Evolutionary conservation across 345 rosid genomes (phyloP).

Genomic region (Jatropha curcas): DNA sequence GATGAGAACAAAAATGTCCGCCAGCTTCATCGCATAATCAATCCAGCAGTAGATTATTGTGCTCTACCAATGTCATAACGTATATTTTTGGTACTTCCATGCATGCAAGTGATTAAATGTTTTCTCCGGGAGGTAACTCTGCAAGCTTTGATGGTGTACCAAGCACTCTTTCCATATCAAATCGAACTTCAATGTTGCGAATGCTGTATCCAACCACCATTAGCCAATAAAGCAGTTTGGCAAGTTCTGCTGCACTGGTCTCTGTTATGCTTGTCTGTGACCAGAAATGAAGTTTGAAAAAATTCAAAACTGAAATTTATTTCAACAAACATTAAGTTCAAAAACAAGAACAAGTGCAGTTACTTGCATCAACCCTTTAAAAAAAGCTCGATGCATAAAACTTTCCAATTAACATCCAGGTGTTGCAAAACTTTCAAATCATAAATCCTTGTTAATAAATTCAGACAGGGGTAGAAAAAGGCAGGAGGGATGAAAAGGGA

Average conservation of each 20-base stretch:
- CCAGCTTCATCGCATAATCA: not conserved
- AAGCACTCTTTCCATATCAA: constrained; percentile 93
- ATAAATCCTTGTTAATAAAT: not conserved
- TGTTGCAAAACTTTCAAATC: not conserved
- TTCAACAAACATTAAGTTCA: not conserved
- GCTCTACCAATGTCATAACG: not conserved
- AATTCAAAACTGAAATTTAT: not conserved
- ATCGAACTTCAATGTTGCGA: constrained; percentile 93
- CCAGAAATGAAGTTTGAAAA: not conserved
- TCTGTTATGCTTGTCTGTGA: constrained; percentile 71
- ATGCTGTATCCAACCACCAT: constrained; percentile 97
- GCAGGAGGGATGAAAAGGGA: not conserved
- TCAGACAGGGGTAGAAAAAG: not conserved
- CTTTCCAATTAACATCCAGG: not conserved
- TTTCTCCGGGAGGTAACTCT: constrained; percentile 89
- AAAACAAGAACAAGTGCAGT: not conserved
- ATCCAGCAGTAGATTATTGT: not conserved
- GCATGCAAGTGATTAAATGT: constrained; percentile 34
- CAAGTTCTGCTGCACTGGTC: constrained; percentile 86
- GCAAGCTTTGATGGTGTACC: constrained; percentile 75
- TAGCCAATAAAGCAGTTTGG: constrained; percentile 83
- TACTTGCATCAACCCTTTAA: not conserved
- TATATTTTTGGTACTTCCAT: not conserved
- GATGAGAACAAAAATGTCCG: not conserved
- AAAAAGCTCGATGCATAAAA: not conserved